phyloP scores from a whole-genome alignment of 768 basidiomycete species.

The Infundibulicybe gibba region DNA sequence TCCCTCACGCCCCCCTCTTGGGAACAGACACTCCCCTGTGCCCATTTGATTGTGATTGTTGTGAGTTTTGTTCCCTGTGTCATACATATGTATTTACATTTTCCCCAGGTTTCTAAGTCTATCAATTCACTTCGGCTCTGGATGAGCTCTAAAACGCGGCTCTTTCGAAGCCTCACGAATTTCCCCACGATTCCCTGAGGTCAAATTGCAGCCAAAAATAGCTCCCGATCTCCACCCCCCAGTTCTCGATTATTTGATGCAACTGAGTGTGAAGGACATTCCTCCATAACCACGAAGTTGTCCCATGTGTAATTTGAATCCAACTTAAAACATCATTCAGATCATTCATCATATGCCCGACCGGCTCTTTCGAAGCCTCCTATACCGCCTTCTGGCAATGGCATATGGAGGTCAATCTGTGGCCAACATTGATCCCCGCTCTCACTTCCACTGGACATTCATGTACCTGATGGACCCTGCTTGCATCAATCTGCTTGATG shows the following conservation, averaged over 20 bases:
- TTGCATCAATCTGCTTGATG: too few species aligned
- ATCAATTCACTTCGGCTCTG: neutral
- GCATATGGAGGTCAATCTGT: conserved; percentile 56
- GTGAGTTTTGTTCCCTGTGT: conserved; percentile 37
- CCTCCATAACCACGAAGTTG: too few species aligned
- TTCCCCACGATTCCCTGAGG: conserved; percentile 24
- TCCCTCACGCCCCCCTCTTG: conserved; percentile 18
- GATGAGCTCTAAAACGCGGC: conserved; percentile 16
- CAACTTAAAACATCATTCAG: neutral
- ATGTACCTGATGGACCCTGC: too few species aligned
- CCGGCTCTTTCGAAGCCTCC: conserved; percentile 60
- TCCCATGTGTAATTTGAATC: neutral
- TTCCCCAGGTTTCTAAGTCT: conserved; percentile 18
- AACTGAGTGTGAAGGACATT: too few species aligned
- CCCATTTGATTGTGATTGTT: conserved; percentile 89
- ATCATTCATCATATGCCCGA: neutral
- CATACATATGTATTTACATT: neutral
- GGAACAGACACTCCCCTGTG: conserved; percentile 73
- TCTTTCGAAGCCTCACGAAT: conserved; percentile 41
- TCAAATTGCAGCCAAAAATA: conserved; percentile 32
- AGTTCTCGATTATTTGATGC: too few species aligned
- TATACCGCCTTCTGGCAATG: conserved; percentile 35
- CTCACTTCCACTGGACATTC: neutral
- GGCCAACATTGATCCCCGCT: conserved; percentile 44
- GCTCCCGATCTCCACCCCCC: conserved; percentile 13